These are phyloP conservation scores for Trametes cingulata DNA, from an alignment of 768 basidiomycete genomes.

Conservation along the genomic window DNA sequence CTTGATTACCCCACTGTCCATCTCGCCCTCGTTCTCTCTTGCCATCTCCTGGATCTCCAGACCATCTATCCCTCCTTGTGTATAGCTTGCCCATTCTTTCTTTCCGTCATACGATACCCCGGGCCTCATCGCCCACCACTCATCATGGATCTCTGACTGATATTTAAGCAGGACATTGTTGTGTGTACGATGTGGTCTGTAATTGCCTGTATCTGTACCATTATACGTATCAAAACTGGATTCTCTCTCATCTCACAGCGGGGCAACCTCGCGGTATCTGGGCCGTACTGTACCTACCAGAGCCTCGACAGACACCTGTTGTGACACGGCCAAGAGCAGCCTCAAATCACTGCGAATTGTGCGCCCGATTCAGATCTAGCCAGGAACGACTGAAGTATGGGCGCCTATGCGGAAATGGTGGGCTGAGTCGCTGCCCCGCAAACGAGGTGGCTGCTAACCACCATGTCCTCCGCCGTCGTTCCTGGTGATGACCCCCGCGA, in stretches of 20 bases:
- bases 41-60: neutral
- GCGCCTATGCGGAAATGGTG: neutral
- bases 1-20: neutral
- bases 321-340: no score
- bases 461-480: conserved; percentile 21
- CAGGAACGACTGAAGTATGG: no score
- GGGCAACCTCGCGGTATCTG: no score
- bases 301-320: no score
- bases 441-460: conserved; percentile 14
- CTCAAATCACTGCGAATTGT: no score
- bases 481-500: conserved; percentile 64
- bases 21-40: neutral
- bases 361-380: no score
- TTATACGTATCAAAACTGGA: neutral
- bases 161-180: conserved; percentile 16
- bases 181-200: conserved; percentile 13
- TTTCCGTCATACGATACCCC: neutral
- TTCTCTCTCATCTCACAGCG: neutral
- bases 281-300: no score
- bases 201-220: conserved; percentile 13
- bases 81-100: neutral
- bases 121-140: neutral
- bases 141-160: neutral
- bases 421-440: neutral
- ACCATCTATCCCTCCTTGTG: neutral